Evolutionary conservation across 257 asterid genomes (phyloP), one percentile per base, ranked within the genome.

Genomic region (Cruciata laevipes): DNA sequence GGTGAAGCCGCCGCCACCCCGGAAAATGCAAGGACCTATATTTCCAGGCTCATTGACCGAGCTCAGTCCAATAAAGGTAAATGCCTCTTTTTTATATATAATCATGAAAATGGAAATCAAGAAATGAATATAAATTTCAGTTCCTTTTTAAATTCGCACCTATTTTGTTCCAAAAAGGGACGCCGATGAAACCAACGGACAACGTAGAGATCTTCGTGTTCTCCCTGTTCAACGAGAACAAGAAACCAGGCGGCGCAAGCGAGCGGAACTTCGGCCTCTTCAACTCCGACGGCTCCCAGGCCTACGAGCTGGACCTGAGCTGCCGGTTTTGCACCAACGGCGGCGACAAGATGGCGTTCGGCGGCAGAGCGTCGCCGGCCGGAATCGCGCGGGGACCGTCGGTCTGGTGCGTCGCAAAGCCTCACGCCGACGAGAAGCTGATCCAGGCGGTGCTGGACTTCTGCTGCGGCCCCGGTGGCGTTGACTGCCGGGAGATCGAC

Each of bases 321-420:
- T 83, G 93, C 63, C 61, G 71, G 61, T 84, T 84, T 40, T 82
- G 89, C 55, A 75, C 81, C 4, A 72, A 38, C 12, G 74, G 33
- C 21, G 65, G 64, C 2, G 76, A 63, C 3, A 80, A 74, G 49
- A 61, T 69, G 17, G 84, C 57, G 35, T 72, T 74, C 31, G 83
- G 86, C 68, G 78, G 73, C 76, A 82, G 63, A 37, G 21, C 2
- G 31, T 7, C 71, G 52, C 55, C 74, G 1, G 76, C n/a, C n/a
- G n/a, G 70, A 7, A 14, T 57, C 65, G 80, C 66, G 3, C 71
- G 81, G 61, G 90, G 94, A 5, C 94, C 89, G 56, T 80, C 89
- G 3, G 94, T 84, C 24, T 86, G 94, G 94, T 84, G 94, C 33
- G 94, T 86, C 67, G 90, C 90, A 2, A 84, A 86, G 55, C 90